phyloP scores from a whole-genome alignment of 2,329 filamentous ascomycete genomes.

The Beauveria varroae region DNA sequence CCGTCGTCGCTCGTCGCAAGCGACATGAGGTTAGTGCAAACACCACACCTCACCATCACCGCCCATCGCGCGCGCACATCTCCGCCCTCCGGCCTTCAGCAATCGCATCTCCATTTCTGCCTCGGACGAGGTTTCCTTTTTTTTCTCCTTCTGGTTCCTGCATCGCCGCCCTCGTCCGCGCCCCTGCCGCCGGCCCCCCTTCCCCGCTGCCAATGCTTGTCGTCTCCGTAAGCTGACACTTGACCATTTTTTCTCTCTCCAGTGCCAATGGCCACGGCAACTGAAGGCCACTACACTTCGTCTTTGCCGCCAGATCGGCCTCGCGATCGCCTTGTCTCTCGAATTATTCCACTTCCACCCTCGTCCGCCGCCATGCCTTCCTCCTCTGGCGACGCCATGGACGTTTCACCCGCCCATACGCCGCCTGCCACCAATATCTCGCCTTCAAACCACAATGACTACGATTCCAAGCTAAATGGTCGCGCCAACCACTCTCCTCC shows the following conservation, averaged over 20 bases:
- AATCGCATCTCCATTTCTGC: background rate
- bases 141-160: background rate
- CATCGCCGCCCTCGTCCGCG: background rate
- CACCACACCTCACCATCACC: slow-evolving; percentile 25
- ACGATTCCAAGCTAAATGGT: slow-evolving; percentile 28
- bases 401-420: slow-evolving; percentile 31
- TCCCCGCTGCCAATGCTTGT: slow-evolving; percentile 6
- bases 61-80: slow-evolving; percentile 27
- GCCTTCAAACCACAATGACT: slow-evolving; percentile 36
- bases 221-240: slow-evolving; percentile 6
- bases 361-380: slow-evolving; percentile 52
- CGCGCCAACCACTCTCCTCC: slow-evolving; percentile 29
- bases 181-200: background rate
- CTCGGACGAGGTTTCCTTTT: background rate
- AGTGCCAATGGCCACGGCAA: slow-evolving; percentile 47
- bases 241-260: slow-evolving; percentile 9
- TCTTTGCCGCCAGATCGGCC: slow-evolving; percentile 31
- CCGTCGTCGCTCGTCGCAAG: background rate
- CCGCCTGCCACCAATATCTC: slow-evolving; percentile 41
- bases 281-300: slow-evolving; percentile 42
- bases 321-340: slow-evolving; percentile 40
- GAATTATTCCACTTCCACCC: slow-evolving; percentile 48
- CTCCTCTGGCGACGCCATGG: slow-evolving; percentile 53
- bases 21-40: slow-evolving; percentile 15
- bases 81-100: slow-evolving; percentile 4